phyloP scores from a whole-genome alignment of 176 grass and related monocot genomes.

The Panicum miliaceum region DNA sequence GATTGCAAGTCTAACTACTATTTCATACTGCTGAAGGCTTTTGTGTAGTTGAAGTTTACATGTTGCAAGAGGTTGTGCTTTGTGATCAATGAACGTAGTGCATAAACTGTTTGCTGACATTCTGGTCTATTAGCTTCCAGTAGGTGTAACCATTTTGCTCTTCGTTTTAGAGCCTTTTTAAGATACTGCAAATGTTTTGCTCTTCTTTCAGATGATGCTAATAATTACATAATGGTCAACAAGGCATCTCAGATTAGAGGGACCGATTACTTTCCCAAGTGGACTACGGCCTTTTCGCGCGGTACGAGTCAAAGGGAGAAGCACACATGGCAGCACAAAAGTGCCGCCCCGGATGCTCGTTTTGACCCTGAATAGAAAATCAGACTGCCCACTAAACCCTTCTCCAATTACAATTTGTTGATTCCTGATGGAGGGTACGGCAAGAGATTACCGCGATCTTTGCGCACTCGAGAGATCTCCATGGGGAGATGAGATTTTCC shows the following conservation, averaged over 20 bases:
- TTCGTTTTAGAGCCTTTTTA: not conserved
- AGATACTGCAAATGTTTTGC: not conserved
- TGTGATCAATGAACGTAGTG: not conserved
- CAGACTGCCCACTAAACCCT: constrained; percentile 8
- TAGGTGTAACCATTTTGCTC: not conserved
- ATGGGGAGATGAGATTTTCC: not conserved
- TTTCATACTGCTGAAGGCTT: constrained; percentile 25
- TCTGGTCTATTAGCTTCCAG: not conserved
- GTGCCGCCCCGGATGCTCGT: constrained; percentile 40
- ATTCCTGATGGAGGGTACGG: constrained; percentile 19
- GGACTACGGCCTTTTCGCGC: constrained; percentile 14
- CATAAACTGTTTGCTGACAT: not conserved
- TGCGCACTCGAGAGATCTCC: constrained; percentile 9
- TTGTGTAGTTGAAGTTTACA: constrained; percentile 39
- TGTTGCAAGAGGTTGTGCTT: constrained; percentile 9
- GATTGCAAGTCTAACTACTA: constrained; percentile 48
- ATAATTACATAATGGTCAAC: constrained; percentile 4
- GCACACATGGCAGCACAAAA: constrained; percentile 44
- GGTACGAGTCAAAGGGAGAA: constrained; percentile 12
- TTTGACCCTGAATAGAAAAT: constrained; percentile 51
- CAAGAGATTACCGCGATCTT: constrained; percentile 32
- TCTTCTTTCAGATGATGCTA: not conserved
- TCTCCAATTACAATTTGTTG: constrained; percentile 16
- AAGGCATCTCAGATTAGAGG: constrained; percentile 35
- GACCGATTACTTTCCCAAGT: not conserved